Conservation (phyloP, 345 rosid genomes). For the Eucalyptus rudis region DNA sequence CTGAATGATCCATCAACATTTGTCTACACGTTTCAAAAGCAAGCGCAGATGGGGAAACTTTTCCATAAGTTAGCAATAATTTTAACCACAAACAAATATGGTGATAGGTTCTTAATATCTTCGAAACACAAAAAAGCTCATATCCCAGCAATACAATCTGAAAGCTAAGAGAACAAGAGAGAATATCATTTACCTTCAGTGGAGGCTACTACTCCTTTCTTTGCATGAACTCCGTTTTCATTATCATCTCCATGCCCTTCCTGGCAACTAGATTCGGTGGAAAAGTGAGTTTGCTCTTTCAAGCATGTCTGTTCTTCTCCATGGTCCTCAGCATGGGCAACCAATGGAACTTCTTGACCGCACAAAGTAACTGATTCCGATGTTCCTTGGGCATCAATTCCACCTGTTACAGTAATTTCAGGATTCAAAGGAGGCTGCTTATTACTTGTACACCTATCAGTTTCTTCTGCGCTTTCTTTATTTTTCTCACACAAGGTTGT, state of each 20-base stretch:
- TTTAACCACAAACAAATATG: background rate
- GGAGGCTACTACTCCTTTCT: background rate
- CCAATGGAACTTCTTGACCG: background rate
- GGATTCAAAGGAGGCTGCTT: conserved; percentile 1
- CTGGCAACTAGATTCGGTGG: background rate
- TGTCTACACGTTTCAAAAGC: background rate
- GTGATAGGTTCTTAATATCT: background rate
- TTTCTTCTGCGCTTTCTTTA: background rate
- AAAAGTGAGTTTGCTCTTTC: background rate
- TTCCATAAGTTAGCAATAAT: background rate
- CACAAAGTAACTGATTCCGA: background rate
- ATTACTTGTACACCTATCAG: background rate
- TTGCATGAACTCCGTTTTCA: background rate
- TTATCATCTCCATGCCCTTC: background rate
- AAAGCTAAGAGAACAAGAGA: background rate
- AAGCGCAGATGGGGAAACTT: background rate
- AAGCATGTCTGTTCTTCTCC: background rate
- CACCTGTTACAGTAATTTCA: conserved; percentile 3
- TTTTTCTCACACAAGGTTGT: background rate
- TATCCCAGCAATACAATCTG: background rate
- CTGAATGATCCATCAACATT: background rate
- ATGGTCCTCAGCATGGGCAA: background rate
- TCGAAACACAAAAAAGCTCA: background rate
- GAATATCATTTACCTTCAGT: background rate
- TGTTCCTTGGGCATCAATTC: background rate